Percentiles rank a stretch among this genome's conserved stretches.
These are phyloP conservation scores for Diaporthe citrichinensis DNA, from an alignment of 2,329 filamentous ascomycete species.

Conservation along the genomic window DNA sequence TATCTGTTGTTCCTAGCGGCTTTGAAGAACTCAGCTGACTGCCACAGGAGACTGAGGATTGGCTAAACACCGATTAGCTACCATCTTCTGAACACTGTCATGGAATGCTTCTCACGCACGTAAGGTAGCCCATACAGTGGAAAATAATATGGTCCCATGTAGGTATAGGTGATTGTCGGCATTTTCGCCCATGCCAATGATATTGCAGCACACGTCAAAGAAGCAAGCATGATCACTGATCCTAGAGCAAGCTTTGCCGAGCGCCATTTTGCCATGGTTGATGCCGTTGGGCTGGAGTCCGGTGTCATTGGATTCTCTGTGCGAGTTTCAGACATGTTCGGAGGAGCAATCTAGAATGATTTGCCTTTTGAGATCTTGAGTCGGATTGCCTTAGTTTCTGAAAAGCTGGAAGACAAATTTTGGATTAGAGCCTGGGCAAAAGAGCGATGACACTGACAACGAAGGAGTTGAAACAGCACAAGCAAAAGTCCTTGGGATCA, in stretches of 20 bases:
- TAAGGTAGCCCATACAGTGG: not conserved
- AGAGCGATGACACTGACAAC: not conserved
- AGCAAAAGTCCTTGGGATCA: not conserved
- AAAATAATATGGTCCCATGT: not conserved
- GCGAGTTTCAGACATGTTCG: not conserved
- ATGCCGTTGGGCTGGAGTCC: not conserved
- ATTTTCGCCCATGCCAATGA: not conserved
- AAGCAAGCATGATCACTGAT: not conserved
- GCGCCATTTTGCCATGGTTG: not conserved
- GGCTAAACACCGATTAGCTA: not conserved
- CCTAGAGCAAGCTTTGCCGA: not conserved
- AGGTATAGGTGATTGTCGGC: not conserved
- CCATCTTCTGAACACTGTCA: fast-evolving
- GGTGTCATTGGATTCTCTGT: not conserved
- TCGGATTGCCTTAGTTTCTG: no score
- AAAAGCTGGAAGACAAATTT: no score
- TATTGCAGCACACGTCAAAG: not conserved
- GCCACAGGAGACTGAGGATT: not conserved
- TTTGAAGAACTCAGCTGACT: not conserved
- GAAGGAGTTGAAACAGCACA: not conserved
- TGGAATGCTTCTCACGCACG: not conserved
- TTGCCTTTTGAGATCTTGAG: no score
- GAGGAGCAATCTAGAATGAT: not conserved
- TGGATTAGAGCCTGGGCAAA: no score
- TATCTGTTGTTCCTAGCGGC: not conserved